phyloP scores from a whole-genome alignment of 2,329 filamentous ascomycete genomes.

The Neonectria ditissima region DNA sequence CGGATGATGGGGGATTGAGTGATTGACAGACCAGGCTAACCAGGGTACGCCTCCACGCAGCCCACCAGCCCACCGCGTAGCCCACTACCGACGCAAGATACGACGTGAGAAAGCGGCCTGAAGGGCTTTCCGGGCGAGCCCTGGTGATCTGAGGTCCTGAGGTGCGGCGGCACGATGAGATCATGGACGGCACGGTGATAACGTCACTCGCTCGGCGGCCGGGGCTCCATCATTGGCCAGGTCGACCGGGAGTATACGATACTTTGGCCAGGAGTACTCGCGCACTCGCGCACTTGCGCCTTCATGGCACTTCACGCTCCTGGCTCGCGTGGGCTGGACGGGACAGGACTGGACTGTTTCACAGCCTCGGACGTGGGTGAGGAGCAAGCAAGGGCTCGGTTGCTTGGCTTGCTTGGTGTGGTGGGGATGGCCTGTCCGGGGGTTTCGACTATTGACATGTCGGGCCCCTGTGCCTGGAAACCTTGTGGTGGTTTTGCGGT shows the following conservation, averaged over 20 bases:
- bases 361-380: conserved; percentile 18
- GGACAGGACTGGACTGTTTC: conserved; percentile 17
- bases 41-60: not conserved
- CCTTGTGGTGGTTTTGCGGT: conserved; percentile 2
- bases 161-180: conserved; percentile 22
- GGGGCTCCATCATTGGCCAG: conserved; percentile 24
- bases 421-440: conserved; percentile 14
- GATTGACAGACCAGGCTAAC: conserved; percentile 4
- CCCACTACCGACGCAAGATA: conserved; percentile 10
- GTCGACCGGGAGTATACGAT: conserved; percentile 4
- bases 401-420: conserved; percentile 11
- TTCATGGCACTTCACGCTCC: conserved; percentile 4
- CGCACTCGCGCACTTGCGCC: not conserved
- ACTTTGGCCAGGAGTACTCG: conserved; percentile 7
- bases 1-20: conserved; percentile 8
- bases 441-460: conserved; percentile 8
- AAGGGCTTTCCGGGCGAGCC: not conserved
- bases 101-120: not conserved
- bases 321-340: conserved; percentile 17
- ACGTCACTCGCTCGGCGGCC: conserved; percentile 18
- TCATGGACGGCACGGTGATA: conserved; percentile 23
- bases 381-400: conserved; percentile 6
- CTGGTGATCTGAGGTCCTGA: conserved; percentile 5
- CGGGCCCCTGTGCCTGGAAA: conserved; percentile 7
- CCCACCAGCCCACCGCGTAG: not conserved